Percentiles rank a stretch among this genome's conserved stretches.
phyloP scores from a whole-genome alignment of 768 basidiomycete species.

The Lyophyllum shimeji region DNA sequence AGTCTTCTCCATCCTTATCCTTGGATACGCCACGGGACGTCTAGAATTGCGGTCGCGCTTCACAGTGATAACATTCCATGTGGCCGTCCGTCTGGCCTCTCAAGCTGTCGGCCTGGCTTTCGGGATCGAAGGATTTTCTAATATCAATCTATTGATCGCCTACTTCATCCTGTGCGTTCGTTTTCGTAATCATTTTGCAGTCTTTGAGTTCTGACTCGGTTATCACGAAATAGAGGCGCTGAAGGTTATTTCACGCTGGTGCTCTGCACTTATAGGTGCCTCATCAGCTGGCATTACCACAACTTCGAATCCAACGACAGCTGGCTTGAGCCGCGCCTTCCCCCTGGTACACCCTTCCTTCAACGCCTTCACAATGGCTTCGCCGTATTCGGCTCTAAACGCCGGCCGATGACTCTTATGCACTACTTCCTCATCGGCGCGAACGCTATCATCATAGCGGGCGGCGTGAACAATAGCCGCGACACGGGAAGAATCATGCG shows the following conservation, averaged over 20 bases:
- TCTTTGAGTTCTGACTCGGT: no score
- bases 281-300: slow-evolving; percentile 35
- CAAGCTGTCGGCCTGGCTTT: slow-evolving; percentile 35
- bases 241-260: slow-evolving; percentile 33
- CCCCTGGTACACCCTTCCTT: slow-evolving; percentile 12
- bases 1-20: slow-evolving; percentile 28
- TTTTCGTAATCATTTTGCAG: neutral
- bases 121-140: slow-evolving; percentile 24
- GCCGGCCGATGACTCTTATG: slow-evolving; percentile 29
- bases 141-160: slow-evolving; percentile 28
- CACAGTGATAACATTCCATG: slow-evolving; percentile 29
- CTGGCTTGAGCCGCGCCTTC: slow-evolving; percentile 32
- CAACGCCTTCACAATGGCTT: slow-evolving; percentile 24
- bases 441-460: slow-evolving; percentile 30
- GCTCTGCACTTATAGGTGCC: slow-evolving; percentile 33
- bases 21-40: slow-evolving; percentile 26
- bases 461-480: slow-evolving; percentile 31
- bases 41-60: slow-evolving; percentile 31
- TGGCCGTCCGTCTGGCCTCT: slow-evolving; percentile 32
- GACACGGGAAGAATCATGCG: slow-evolving; percentile 28
- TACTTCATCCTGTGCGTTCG: slow-evolving; percentile 16
- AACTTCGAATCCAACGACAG: slow-evolving; percentile 28
- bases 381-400: slow-evolving; percentile 19
- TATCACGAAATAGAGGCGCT: slow-evolving; percentile 15
- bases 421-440: slow-evolving; percentile 30